phyloP scores from a whole-genome alignment of 495 filamentous ascomycete genomes.

The Penicillium roqueforti region DNA sequence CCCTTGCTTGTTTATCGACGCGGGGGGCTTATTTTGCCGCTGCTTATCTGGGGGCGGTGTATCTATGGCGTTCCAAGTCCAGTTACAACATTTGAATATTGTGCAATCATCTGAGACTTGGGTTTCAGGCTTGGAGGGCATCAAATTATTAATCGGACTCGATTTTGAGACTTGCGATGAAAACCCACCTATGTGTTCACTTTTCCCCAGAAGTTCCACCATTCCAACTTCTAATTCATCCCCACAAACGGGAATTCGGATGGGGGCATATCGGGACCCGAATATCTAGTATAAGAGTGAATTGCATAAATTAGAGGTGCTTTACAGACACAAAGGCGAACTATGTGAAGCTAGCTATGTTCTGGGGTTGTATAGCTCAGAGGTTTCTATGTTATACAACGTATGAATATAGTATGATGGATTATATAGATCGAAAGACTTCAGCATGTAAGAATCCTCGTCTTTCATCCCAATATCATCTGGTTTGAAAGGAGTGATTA shows the following conservation, averaged over 20 bases:
- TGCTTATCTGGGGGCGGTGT: slow-evolving; percentile 16
- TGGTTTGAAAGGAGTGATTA: not conserved
- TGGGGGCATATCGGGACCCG: not conserved
- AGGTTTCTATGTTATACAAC: not conserved
- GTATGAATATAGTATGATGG: too few species aligned
- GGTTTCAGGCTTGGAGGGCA: not conserved
- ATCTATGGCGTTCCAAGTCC: slow-evolving; percentile 1
- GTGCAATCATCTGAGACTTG: not conserved
- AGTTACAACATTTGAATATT: not conserved
- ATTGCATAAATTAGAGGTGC: not conserved
- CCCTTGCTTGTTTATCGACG: slow-evolving; percentile 37
- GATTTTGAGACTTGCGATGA: not conserved
- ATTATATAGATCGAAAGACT: too few species aligned
- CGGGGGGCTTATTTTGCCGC: slow-evolving; percentile 37
- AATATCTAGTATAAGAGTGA: not conserved
- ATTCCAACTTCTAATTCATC: not conserved
- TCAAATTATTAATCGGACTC: not conserved
- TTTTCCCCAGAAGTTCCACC: not conserved
- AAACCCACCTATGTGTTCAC: not conserved
- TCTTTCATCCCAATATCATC: not conserved
- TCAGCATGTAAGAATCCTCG: not conserved
- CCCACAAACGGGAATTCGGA: not conserved
- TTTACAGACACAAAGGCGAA: too few species aligned
- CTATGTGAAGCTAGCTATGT: not conserved
- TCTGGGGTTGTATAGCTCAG: not conserved